Evolutionary conservation across 2,329 filamentous ascomycete species (phyloP), one percentile per base, ranked within the genome.

Genomic region (Sclerotinia spermophila): DNA sequence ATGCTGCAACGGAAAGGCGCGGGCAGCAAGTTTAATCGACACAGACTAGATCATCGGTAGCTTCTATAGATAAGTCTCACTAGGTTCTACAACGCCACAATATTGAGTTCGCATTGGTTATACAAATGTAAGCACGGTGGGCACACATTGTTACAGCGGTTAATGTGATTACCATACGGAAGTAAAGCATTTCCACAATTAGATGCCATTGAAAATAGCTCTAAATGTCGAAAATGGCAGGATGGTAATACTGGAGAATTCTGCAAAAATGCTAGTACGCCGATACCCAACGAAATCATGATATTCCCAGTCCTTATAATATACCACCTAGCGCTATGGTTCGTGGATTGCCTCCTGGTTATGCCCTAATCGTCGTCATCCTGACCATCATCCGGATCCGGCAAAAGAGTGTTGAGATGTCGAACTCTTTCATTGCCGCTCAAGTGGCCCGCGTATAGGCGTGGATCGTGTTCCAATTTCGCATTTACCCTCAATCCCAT

Each of bases 401-500:
- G 17, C 19, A 30, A 24, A 24, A 33, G n/a, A 42, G 21, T 33
- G 8, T 35, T 38, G 30, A 45, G 13, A 11, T n/a, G 15, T 27
- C 44, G 24, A 65, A 19, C 5, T 6, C 44, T 51, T 38, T 17
- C 13, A 17, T 4, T 19, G 8, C 15, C 13, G 8, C 27, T 24
- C n/a, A 15, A 10, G 17, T 48, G 51, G 21, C 7, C 35, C 38
- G 38, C 58, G 38, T 76, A 73, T 24, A 75, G 72, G 11, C 33
- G 38, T 21, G 69, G 73, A 69, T 76, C 70, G 72, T 76, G 6
- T 78, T 76, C 74, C 84, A 84, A 70, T 81, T 76, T 77, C 48
- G 76, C 72, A 55, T 86, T 70, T 81, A 82, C 69, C 79, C 81
- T 72, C 82, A 81, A 70, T 78, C 79, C 72, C 81, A 87, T 83